These are phyloP conservation scores for Bacterosira constricta DNA, from an alignment of 108 stramenopile genomes.

Conservation along the genomic window DNA sequence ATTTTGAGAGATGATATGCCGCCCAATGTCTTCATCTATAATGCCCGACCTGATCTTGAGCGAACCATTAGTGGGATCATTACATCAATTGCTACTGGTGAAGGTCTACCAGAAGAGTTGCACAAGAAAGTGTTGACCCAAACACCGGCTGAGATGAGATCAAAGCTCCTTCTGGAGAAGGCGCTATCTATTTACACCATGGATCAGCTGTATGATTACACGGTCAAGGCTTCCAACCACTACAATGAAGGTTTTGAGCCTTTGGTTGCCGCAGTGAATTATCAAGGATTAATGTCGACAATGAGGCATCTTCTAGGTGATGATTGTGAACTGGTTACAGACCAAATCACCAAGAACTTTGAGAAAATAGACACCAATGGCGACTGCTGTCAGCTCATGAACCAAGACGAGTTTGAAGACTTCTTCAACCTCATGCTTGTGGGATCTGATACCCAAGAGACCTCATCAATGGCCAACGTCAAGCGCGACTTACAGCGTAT, in stretches of 20 bases:
- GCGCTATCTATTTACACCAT: conserved; percentile 22
- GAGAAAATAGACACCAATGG: conserved; percentile 26
- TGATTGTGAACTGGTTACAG: conserved; percentile 9
- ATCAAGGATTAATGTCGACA: conserved; percentile 14
- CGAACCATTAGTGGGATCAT: conserved; percentile 29
- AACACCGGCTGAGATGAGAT: conserved; percentile 15
- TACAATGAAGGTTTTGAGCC: conserved; percentile 8
- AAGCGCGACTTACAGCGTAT: not conserved
- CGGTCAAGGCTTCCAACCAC: conserved; percentile 18
- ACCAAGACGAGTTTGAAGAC: conserved; percentile 28
- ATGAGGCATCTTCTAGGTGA: conserved; percentile 29
- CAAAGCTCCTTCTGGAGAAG: conserved; percentile 27
- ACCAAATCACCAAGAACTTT: conserved; percentile 9
- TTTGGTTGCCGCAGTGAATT: conserved; percentile 3
- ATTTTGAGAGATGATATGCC: conserved; percentile 32
- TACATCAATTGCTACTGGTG: conserved; percentile 5
- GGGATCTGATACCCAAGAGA: too few relatives aligned
- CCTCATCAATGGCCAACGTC: too few relatives aligned
- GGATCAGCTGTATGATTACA: conserved; percentile 44
- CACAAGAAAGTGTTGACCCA: conserved; percentile 1
- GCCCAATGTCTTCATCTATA: conserved; percentile 34
- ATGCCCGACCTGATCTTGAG: conserved; percentile 34
- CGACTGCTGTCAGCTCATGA: not conserved
- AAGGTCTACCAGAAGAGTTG: conserved; percentile 31
- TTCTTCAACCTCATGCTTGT: conserved; percentile 29